Evolutionary conservation across 331 rosid genomes (phyloP).

Genomic region (Rhamnella rubrinervis): DNA sequence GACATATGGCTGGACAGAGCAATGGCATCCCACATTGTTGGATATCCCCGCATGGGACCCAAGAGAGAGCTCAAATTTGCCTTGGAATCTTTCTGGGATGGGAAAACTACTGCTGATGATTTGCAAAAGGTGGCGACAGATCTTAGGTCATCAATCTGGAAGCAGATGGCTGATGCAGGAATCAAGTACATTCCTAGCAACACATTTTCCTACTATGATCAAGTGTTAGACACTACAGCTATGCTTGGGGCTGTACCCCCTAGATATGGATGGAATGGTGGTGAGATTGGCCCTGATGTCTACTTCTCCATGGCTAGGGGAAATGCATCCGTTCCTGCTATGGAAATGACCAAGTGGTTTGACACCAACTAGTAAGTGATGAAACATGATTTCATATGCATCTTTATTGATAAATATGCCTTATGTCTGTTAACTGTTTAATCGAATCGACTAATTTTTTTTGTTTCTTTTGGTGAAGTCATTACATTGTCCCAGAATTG

Average conservation of each 20-base stretch:
- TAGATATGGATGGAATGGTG: conserved; percentile 62
- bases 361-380: conserved; percentile 87
- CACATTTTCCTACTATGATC: conserved; percentile 82
- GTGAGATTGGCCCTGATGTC: conserved; percentile 66
- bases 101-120: conserved; percentile 60
- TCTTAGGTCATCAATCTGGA: conserved; percentile 69
- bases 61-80: conserved; percentile 94
- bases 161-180: conserved; percentile 75
- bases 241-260: conserved; percentile 90
- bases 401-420: conserved; percentile 3
- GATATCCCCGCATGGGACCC: conserved; percentile 90
- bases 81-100: conserved; percentile 88
- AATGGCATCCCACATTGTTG: conserved; percentile 84
- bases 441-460: not conserved
- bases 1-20: conserved; percentile 42
- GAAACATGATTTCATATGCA: not conserved
- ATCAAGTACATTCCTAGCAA: conserved; percentile 79
- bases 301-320: conserved; percentile 95
- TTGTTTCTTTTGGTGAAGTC: conserved; percentile 48
- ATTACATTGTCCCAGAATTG: conserved; percentile 84
- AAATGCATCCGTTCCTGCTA: conserved; percentile 69
- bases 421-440: conserved; percentile 18
- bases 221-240: conserved; percentile 78
- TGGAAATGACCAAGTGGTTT: conserved; percentile 97
- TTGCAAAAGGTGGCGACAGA: conserved; percentile 62